Conservation (phyloP, 768 basidiomycete genomes). For the Crassisporium funariophilum region DNA sequence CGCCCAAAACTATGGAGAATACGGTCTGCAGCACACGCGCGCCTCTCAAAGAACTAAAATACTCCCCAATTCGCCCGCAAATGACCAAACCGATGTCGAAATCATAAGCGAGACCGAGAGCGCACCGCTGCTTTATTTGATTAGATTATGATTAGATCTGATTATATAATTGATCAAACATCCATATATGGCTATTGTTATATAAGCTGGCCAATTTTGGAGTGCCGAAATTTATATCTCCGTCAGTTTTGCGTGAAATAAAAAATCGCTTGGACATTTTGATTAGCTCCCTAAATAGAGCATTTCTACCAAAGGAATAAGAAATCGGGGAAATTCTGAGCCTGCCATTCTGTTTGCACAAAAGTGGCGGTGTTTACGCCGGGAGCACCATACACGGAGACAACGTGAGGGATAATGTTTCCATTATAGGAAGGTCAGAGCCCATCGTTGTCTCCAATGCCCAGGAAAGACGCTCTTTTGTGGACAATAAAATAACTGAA, state of each 20-base stretch:
- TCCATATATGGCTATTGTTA: not conserved
- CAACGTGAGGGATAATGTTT: not conserved
- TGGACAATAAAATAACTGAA: too few relatives aligned
- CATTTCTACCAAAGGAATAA: slow-evolving; percentile 6
- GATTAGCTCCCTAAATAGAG: not conserved
- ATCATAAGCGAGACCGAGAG: too few relatives aligned
- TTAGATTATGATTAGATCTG: not conserved
- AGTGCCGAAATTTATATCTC: not conserved
- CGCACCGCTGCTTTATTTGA: too few relatives aligned
- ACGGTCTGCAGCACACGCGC: too few relatives aligned
- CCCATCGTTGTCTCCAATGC: too few relatives aligned
- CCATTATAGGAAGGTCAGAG: not conserved
- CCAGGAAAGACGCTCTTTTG: too few relatives aligned
- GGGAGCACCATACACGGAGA: not conserved
- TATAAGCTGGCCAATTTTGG: not conserved
- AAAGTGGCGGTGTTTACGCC: slow-evolving; percentile 7
- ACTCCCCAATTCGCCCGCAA: too few relatives aligned
- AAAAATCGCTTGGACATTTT: slow-evolving; percentile 1
- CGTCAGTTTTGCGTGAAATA: not conserved
- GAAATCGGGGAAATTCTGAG: slow-evolving; percentile 1
- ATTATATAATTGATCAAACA: not conserved
- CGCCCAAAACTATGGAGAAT: too few relatives aligned
- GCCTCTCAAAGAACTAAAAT: too few relatives aligned
- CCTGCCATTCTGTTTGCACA: slow-evolving; percentile 3
- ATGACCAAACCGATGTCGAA: too few relatives aligned